A percentile compares a stretch with the other conserved stretches of the same genome.
These are phyloP conservation scores for Ceratocystis papillata DNA, from an alignment of 2,329 filamentous ascomycete species.

Conservation along the genomic window DNA sequence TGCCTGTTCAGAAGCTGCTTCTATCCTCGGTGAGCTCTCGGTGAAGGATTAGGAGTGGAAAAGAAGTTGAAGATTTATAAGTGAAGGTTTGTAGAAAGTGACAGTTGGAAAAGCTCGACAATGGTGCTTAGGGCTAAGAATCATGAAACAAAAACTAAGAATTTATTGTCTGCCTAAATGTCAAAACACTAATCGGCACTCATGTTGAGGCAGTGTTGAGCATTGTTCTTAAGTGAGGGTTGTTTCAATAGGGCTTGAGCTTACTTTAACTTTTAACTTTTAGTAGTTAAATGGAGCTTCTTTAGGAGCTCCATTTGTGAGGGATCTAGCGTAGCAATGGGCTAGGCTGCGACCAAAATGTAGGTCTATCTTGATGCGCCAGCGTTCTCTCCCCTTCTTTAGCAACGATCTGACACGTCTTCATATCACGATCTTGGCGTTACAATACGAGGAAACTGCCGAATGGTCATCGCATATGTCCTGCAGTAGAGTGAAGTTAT, in stretches of 20 bases:
- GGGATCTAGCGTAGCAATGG: background rate
- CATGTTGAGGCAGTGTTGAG: background rate
- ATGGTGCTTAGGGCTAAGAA: background rate
- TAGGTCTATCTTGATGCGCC: too few relatives aligned
- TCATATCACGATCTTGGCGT: too few relatives aligned
- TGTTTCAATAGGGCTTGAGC: background rate
- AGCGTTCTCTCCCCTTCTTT: too few relatives aligned
- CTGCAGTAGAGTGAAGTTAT: too few relatives aligned
- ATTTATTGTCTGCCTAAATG: background rate
- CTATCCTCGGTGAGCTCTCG: constrained; percentile 6
- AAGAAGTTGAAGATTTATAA: background rate
- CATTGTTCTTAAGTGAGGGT: background rate
- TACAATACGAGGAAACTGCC: too few relatives aligned
- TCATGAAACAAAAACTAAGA: background rate
- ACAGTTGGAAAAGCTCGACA: background rate
- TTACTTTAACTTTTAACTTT: background rate
- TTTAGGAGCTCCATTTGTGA: background rate
- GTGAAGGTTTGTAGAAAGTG: background rate
- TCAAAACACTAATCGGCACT: background rate
- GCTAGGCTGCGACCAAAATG: background rate
- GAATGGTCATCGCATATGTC: too few relatives aligned
- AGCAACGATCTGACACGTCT: too few relatives aligned
- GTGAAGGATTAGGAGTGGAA: background rate
- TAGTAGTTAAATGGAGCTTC: background rate
- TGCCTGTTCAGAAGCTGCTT: background rate